Conservation (phyloP, 176 grass and related monocot genomes). For the Oropetium thomaeum region DNA sequence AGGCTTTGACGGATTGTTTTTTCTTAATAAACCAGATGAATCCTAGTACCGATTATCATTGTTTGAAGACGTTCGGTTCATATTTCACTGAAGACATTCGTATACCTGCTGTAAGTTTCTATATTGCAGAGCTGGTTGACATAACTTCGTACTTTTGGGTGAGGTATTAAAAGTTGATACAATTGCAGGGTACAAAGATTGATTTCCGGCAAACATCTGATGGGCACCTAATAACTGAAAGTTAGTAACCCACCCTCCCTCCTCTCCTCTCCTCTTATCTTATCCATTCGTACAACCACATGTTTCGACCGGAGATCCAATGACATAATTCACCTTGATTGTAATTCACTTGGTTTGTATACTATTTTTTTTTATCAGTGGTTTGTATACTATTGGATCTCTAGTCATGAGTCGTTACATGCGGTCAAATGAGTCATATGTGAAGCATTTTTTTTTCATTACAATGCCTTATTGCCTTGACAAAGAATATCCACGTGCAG, state of each 20-base stretch:
- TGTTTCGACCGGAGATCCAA: too few relatives aligned
- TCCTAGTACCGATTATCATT: constrained; percentile 74
- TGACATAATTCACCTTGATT: too few relatives aligned
- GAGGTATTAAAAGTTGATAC: constrained; percentile 23
- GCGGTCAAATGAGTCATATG: too few relatives aligned
- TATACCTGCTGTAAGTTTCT: constrained; percentile 64
- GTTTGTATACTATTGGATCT: too few relatives aligned
- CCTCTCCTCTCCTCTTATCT: too few relatives aligned
- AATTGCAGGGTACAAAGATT: constrained; percentile 89
- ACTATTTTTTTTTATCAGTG: too few relatives aligned
- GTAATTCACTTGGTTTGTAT: too few relatives aligned
- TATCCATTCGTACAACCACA: too few relatives aligned
- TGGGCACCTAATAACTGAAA: constrained; percentile 88
- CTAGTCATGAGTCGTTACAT: too few relatives aligned
- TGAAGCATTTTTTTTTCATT: neutral
- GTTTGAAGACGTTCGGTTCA: constrained; percentile 78
- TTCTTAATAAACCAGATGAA: constrained; percentile 58
- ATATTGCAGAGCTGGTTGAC: neutral
- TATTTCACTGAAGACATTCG: constrained; percentile 83
- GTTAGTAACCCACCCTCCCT: too few relatives aligned
- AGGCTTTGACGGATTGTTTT: neutral
- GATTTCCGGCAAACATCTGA: constrained; percentile 85
- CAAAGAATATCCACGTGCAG: constrained; percentile 43
- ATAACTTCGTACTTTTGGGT: neutral
- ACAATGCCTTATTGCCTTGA: constrained; percentile 24